A percentile compares a stretch with the other conserved stretches of the same genome.
Evolutionary conservation across 768 basidiomycete genomes (phyloP).

Genomic region (Termitomyces sp.): DNA sequence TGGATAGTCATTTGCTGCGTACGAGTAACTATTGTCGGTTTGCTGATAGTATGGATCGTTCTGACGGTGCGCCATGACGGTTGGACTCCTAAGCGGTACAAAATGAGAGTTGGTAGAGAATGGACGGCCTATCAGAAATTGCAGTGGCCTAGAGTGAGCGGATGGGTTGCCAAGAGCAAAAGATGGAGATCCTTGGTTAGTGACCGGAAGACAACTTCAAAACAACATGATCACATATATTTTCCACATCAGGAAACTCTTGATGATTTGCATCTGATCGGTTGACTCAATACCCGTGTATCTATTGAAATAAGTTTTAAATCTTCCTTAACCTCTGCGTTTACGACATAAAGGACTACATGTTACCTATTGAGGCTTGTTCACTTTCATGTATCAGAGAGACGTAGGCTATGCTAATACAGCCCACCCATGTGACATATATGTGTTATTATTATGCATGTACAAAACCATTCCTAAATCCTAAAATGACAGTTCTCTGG

Average conservation of each 20-base stretch:
- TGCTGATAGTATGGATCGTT: slow-evolving; percentile 46
- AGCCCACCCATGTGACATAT: background rate
- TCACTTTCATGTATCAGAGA: background rate
- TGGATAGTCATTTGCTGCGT: slow-evolving; percentile 29
- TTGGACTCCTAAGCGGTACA: background rate
- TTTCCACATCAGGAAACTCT: slow-evolving; percentile 8
- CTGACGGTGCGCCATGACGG: slow-evolving; percentile 48
- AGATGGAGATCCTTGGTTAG: background rate
- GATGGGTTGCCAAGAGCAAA: slow-evolving; percentile 1
- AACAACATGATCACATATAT: slow-evolving; percentile 1
- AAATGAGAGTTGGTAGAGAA: slow-evolving; percentile 12
- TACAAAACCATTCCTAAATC: slow-evolving; percentile 2
- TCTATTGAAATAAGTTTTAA: too few species aligned
- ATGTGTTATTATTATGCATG: background rate
- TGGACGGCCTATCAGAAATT: slow-evolving; percentile 17
- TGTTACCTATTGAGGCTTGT: background rate
- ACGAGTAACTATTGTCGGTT: slow-evolving; percentile 17
- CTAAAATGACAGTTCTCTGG: background rate
- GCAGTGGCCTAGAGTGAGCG: slow-evolving; percentile 9
- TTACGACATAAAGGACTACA: background rate
- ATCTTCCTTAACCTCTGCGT: background rate
- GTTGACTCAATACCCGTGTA: background rate
- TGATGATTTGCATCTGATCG: background rate
- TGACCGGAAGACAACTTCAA: background rate
- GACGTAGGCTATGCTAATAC: background rate